phyloP scores from a whole-genome alignment of 2,329 filamentous ascomycete species.

The Aspergillus chevalieri region DNA sequence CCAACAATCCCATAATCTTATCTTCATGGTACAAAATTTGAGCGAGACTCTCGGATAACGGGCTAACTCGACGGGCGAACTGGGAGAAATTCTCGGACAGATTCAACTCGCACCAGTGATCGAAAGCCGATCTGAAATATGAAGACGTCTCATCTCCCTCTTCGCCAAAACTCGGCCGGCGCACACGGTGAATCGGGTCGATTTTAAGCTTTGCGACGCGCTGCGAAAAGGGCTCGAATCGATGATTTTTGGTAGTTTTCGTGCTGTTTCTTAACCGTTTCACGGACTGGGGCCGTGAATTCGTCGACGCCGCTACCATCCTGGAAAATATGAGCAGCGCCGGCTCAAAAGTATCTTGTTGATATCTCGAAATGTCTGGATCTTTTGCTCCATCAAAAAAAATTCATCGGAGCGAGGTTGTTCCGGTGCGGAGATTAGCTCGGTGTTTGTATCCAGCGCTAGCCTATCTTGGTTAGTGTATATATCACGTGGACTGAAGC shows the following conservation, averaged over 20 bases:
- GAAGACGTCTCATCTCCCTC: constrained; percentile 72
- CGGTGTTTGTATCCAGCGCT: constrained; percentile 8
- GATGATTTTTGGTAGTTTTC: constrained; percentile 71
- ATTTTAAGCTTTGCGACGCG: constrained; percentile 89
- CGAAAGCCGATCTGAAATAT: constrained; percentile 74
- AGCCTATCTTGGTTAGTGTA: constrained; percentile 2
- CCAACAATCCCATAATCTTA: constrained; percentile 71
- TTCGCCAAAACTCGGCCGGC: constrained; percentile 72
- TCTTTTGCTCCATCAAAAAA: constrained; percentile 26
- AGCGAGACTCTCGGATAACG: constrained; percentile 80
- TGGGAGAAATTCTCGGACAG: constrained; percentile 71
- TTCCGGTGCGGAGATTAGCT: constrained; percentile 25
- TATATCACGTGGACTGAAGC: constrained; percentile 20
- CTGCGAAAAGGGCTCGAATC: constrained; percentile 84
- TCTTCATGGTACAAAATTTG: constrained; percentile 89
- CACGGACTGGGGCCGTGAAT: constrained; percentile 62
- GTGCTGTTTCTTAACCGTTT: constrained; percentile 64
- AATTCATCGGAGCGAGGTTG: constrained; percentile 29
- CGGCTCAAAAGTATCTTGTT: constrained; percentile 10
- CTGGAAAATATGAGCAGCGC: constrained; percentile 22
- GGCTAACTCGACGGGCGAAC: constrained; percentile 68
- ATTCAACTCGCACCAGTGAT: constrained; percentile 89
- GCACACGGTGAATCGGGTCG: constrained; percentile 85
- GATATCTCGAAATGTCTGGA: constrained; percentile 14
- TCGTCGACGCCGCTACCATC: constrained; percentile 52